Evolutionary conservation across 2,329 filamentous ascomycete species (phyloP).

Genomic region (Penicillium sp.): DNA sequence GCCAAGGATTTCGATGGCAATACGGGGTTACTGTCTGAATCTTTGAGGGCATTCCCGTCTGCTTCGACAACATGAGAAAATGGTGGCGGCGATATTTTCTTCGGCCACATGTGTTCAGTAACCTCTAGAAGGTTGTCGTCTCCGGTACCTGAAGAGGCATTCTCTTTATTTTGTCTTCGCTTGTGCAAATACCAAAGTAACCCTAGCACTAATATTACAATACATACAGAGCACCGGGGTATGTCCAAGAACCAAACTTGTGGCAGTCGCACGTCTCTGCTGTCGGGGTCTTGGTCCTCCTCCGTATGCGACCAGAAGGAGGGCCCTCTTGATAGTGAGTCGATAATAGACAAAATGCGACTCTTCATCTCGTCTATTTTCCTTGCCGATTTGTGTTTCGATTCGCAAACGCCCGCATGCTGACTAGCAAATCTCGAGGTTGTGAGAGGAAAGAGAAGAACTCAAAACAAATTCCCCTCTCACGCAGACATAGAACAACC

Average conservation of each 20-base stretch:
- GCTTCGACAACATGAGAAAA: not conserved
- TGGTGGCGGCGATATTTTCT: not conserved
- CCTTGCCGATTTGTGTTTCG: too few species aligned
- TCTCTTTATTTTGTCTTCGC: not conserved
- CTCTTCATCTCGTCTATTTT: too few species aligned
- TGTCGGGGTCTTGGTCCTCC: too few species aligned
- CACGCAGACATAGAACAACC: too few species aligned
- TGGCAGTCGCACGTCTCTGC: not conserved
- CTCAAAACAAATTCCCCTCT: too few species aligned
- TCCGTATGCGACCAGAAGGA: too few species aligned
- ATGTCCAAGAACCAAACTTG: not conserved
- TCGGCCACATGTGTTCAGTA: not conserved
- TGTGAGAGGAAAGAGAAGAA: too few species aligned
- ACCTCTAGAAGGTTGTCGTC: not conserved
- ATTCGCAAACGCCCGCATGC: too few species aligned
- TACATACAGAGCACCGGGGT: not conserved
- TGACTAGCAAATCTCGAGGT: too few species aligned
- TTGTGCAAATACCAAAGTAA: not conserved
- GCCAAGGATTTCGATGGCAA: not conserved
- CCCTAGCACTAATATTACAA: not conserved
- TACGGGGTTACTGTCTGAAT: not conserved
- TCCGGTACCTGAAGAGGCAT: not conserved
- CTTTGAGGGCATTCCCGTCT: not conserved
- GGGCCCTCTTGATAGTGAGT: too few species aligned
- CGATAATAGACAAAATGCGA: too few species aligned